These are phyloP conservation scores for Aplosporella prunicola DNA, from an alignment of 2,329 filamentous ascomycete genomes.

Conservation along the genomic window DNA sequence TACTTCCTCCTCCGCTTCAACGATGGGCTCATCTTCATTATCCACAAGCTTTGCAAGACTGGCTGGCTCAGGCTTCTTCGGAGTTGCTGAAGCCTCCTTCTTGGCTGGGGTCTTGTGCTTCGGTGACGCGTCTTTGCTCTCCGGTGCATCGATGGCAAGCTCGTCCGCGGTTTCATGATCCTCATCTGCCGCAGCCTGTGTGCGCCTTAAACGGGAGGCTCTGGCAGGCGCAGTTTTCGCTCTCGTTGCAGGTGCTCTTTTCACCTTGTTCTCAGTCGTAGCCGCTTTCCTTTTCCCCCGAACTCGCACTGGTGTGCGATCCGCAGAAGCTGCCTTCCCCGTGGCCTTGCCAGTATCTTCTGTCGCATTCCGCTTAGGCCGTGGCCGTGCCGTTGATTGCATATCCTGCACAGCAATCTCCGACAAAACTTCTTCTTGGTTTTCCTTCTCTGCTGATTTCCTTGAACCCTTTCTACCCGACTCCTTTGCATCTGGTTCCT, in stretches of 20 bases:
- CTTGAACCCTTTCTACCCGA: slow-evolving; percentile 1
- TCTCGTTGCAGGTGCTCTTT: too few relatives aligned
- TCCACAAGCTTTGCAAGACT: slow-evolving; percentile 22
- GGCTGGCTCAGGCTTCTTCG: slow-evolving; percentile 7
- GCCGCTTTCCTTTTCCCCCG: too few relatives aligned
- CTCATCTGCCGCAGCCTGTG: background rate
- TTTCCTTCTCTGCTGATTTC: slow-evolving; percentile 10
- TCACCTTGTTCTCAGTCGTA: too few relatives aligned
- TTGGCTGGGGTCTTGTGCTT: background rate
- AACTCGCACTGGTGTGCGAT: too few relatives aligned
- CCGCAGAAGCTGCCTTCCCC: too few relatives aligned
- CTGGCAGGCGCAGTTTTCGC: background rate
- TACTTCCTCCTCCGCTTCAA: slow-evolving; percentile 14
- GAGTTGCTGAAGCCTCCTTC: slow-evolving; percentile 4
- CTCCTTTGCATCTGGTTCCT: too few relatives aligned
- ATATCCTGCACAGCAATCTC: too few relatives aligned
- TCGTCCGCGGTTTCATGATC: slow-evolving; percentile 7
- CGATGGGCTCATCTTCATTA: slow-evolving; percentile 15
- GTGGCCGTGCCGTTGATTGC: too few relatives aligned
- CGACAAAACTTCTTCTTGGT: background rate
- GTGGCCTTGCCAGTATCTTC: too few relatives aligned
- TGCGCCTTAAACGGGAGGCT: slow-evolving; percentile 10
- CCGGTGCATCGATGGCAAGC: background rate
- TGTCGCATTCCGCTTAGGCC: too few relatives aligned
- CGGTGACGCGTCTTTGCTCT: background rate